phyloP scores from a whole-genome alignment of 1,284 basidiomycete genomes.

The Violaceomyces palustris region DNA sequence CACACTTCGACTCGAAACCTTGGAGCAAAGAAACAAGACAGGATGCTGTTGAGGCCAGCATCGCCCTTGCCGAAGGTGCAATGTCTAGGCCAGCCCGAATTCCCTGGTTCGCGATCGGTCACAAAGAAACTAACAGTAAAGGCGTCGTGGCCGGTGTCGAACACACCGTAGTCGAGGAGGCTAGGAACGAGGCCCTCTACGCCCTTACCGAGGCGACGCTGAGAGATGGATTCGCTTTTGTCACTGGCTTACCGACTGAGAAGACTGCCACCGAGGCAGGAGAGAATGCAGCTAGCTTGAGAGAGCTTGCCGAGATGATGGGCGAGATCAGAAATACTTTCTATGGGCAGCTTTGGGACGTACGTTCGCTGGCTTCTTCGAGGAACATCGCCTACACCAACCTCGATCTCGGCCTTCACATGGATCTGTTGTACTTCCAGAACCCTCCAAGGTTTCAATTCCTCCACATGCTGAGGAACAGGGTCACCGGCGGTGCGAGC shows the following conservation, averaged over 20 bases:
- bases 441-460: slow-evolving; percentile 82
- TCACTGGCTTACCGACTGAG: slow-evolving; percentile 60
- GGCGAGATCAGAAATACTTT: slow-evolving; percentile 80
- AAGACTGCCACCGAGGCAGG: slow-evolving; percentile 41
- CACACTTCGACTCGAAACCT: slow-evolving; percentile 25
- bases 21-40: slow-evolving; percentile 9
- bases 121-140: background rate
- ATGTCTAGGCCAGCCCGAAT: slow-evolving; percentile 61
- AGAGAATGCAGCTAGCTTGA: slow-evolving; percentile 16
- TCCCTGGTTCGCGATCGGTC: slow-evolving; percentile 21
- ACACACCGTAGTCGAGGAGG: background rate
- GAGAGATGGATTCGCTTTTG: slow-evolving; percentile 58
- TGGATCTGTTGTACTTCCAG: slow-evolving; percentile 62
- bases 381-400: slow-evolving; percentile 94
- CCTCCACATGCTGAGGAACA: slow-evolving; percentile 71
- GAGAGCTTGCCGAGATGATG: slow-evolving; percentile 52
- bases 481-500: slow-evolving; percentile 74
- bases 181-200: slow-evolving; percentile 46
- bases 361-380: slow-evolving; percentile 65
- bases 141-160: background rate
- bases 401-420: slow-evolving; percentile 80
- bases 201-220: slow-evolving; percentile 52
- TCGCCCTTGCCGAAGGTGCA: slow-evolving; percentile 56
- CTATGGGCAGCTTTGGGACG: slow-evolving; percentile 86
- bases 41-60: slow-evolving; percentile 11